A percentile compares a stretch with the other conserved stretches of the same genome.
These are phyloP conservation scores for Pythium brachiatum DNA, from an alignment of 352 stramenopile species.

Conservation along the genomic window DNA sequence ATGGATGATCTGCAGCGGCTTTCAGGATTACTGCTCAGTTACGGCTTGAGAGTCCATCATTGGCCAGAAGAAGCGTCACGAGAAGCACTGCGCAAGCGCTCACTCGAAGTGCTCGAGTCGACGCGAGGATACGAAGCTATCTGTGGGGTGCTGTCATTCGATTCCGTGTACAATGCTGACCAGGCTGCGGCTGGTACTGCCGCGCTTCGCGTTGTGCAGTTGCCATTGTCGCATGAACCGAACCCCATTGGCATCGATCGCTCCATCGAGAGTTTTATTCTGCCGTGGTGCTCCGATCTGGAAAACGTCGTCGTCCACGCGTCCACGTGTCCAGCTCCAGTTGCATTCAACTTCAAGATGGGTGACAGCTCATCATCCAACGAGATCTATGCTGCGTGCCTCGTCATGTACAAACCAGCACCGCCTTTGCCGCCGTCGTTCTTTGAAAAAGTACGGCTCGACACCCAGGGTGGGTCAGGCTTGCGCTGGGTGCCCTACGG, in stretches of 20 bases:
- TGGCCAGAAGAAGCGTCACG: slow-evolving; percentile 61
- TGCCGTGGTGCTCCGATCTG: slow-evolving; percentile 34
- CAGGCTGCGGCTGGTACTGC: slow-evolving; percentile 21
- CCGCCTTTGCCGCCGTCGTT: slow-evolving; percentile 52
- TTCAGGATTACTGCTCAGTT: slow-evolving; percentile 69
- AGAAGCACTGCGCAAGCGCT: slow-evolving; percentile 48
- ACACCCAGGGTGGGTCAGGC: slow-evolving; percentile 34
- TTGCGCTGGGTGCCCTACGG: slow-evolving; percentile 75
- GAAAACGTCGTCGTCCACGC: slow-evolving; percentile 28
- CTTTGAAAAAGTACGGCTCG: slow-evolving; percentile 56
- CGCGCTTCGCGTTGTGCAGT: slow-evolving; percentile 21
- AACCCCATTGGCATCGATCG: slow-evolving; percentile 24
- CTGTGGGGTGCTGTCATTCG: slow-evolving; percentile 72
- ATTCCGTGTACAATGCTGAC: slow-evolving; percentile 28
- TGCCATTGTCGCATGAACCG: slow-evolving; percentile 25
- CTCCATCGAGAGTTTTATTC: slow-evolving; percentile 35
- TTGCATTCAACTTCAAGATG: slow-evolving; percentile 59
- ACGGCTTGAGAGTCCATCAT: slow-evolving; percentile 79
- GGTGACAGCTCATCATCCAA: slow-evolving; percentile 66
- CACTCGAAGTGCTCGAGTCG: slow-evolving; percentile 62
- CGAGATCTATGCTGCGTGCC: slow-evolving; percentile 72
- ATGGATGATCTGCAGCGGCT: slow-evolving; percentile 76
- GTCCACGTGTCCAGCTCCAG: slow-evolving; percentile 28
- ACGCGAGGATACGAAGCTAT: slow-evolving; percentile 73
- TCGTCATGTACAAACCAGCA: slow-evolving; percentile 80